Conservation (phyloP, 1,284 basidiomycete genomes). For the Irpex rosettiformis region DNA sequence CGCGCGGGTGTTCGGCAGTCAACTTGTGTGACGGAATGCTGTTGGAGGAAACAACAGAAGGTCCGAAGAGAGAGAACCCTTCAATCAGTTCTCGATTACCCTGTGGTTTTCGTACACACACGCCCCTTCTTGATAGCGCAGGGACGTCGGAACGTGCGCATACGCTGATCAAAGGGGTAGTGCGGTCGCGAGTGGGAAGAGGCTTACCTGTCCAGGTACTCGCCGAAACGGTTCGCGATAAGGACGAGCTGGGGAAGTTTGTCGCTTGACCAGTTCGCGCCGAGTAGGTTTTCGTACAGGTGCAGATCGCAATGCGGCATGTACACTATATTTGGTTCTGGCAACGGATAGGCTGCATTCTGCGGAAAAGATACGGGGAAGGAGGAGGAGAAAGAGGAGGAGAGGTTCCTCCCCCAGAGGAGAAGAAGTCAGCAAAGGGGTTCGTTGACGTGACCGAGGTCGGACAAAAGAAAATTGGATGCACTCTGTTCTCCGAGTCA, state of each 20-base stretch:
- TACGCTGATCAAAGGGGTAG: neutral
- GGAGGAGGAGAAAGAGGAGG: neutral
- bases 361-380: slow-evolving; percentile 15
- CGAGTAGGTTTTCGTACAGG: slow-evolving; percentile 63
- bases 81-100: slow-evolving; percentile 3
- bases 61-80: slow-evolving; percentile 4
- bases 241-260: slow-evolving; percentile 36
- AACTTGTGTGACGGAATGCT: slow-evolving; percentile 35
- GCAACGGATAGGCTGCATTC: slow-evolving; percentile 29
- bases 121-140: slow-evolving; percentile 4
- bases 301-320: slow-evolving; percentile 77
- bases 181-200: slow-evolving; percentile 4
- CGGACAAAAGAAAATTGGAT: slow-evolving; percentile 25
- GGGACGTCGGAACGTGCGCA: neutral
- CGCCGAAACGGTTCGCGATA: slow-evolving; percentile 42
- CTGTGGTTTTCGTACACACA: neutral
- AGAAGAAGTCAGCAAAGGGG: slow-evolving; percentile 6
- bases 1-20: slow-evolving; percentile 31
- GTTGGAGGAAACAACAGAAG: slow-evolving; percentile 6
- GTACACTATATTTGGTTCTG: slow-evolving; percentile 55
- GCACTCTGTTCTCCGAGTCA: slow-evolving; percentile 43
- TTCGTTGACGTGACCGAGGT: slow-evolving; percentile 10
- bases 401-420: no score
- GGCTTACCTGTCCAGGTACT: slow-evolving; percentile 49
- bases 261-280: slow-evolving; percentile 53